Base-by-base conservation (phyloP, 176 grass and related monocot genomes). In the Phyllostachys edulis region DNA sequence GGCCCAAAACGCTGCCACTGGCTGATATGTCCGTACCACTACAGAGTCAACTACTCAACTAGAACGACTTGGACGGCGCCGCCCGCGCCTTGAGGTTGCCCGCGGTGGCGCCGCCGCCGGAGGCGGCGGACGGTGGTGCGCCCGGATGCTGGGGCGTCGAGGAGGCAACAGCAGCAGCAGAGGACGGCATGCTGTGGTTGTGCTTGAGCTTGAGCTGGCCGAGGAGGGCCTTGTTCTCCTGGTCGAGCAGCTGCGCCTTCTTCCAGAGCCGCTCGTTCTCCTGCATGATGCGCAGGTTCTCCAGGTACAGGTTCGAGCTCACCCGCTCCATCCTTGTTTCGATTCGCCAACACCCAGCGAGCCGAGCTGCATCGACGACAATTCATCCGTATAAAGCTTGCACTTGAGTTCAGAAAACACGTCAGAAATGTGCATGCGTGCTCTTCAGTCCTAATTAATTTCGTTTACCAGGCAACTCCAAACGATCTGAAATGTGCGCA, bases 241-340 rank as follows among this genome's bases (percentile, higher is more conserved):
- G 84, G 34, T 77, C 90, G 5, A 96, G 84, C 66, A 84, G 75
- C 84, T 51, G 84, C 24, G 78, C 81, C 64, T 65, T 87, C 76
- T 79, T 73, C 49, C 91, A 79, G 51, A 96, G 87, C 73, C 82
- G 86, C 87, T 96, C 94, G 80, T 96, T 96, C 67, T 86, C 87
- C 82, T 93, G 80, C 84, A 96, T 87, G 26, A 93, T 88, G 74
- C 63, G 80, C 45, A 82, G 78, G 91, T 91, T 96, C 63, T 93
- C 72, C 84, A 88, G 37, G 57, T 86, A 81, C 76, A 93, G 83
- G 83, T 89, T 69, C 45, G 73, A 18, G 76, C 87, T 91, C 23
- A 74, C 54, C 49, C 56, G 64, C 38, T 91, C 87, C 92, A 91
- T 86, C 81, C 41, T 24, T 3, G 6, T 18, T 23, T 4, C 56